Percentiles rank a stretch among this genome's conserved stretches.
These are phyloP conservation scores for Schwanniomyces etchellsii DNA, from an alignment of 1,139 yeast species.

Conservation along the genomic window DNA sequence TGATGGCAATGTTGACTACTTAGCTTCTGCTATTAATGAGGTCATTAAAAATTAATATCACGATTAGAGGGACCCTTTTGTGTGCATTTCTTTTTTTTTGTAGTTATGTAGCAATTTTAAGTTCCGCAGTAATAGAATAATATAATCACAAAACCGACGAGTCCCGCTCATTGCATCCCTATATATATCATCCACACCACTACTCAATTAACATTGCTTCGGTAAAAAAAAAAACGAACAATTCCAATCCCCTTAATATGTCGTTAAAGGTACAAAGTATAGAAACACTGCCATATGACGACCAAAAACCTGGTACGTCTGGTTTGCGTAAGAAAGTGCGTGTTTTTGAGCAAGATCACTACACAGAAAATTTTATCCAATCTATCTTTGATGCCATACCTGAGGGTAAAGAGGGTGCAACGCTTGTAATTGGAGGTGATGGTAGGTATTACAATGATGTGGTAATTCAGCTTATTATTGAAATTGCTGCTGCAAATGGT, in stretches of 20 bases:
- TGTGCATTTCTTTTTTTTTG: conserved; percentile 4
- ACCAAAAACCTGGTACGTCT: conserved; percentile 97
- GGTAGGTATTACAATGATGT: conserved; percentile 87
- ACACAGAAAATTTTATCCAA: conserved; percentile 93
- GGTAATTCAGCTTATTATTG: conserved; percentile 75
- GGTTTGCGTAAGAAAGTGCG: conserved; percentile 89
- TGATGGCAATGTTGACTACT: conserved; percentile 70
- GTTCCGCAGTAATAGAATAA: too few relatives aligned
- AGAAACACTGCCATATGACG: conserved; percentile 71
- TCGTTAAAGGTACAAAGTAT: conserved; percentile 19
- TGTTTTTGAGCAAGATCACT: conserved; percentile 74
- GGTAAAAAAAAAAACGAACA: not conserved
- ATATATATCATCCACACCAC: too few relatives aligned
- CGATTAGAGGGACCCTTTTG: too few relatives aligned
- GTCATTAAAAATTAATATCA: conserved; percentile 34
- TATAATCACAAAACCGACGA: too few relatives aligned
- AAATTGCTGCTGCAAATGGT: conserved; percentile 88
- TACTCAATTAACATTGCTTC: too few relatives aligned
- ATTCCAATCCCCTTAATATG: conserved; percentile 3
- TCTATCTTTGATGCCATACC: conserved; percentile 83
- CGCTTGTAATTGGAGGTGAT: conserved; percentile 93
- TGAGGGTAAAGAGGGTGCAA: conserved; percentile 71
- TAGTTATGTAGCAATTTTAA: too few relatives aligned
- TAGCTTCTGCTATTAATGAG: conserved; percentile 69
- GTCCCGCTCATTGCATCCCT: too few relatives aligned